phyloP scores from a whole-genome alignment of 164 flowering plant genomes.

The Berberis vulgaris region DNA sequence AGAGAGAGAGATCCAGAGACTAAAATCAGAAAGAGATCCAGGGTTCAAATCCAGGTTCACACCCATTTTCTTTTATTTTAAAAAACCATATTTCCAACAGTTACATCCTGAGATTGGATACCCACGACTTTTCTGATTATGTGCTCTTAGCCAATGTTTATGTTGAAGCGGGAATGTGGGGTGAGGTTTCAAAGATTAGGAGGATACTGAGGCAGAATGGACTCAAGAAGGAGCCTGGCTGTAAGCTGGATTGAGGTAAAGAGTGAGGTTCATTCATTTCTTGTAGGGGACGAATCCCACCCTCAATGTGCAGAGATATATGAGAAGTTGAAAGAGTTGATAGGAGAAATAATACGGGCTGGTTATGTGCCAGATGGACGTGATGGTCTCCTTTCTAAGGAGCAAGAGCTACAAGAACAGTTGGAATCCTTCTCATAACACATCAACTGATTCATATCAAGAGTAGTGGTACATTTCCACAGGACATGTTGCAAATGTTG shows the following conservation, averaged over 20 bases:
- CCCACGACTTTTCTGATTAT: conserved; percentile 8
- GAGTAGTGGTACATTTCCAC: too few species aligned
- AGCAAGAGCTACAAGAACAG: neutral
- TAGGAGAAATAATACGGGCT: conserved; percentile 11
- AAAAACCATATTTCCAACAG: too few species aligned
- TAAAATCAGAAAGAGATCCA: too few species aligned
- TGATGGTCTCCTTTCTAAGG: neutral
- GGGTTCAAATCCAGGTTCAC: too few species aligned
- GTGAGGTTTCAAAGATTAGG: conserved; percentile 8
- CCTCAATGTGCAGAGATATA: conserved; percentile 3
- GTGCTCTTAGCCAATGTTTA: conserved; percentile 9
- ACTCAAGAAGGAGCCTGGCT: conserved; percentile 13
- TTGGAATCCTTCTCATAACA: too few species aligned
- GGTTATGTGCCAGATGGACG: conserved; percentile 6
- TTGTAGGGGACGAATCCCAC: conserved; percentile 12
- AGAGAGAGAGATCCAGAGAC: too few species aligned
- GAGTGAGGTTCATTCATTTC: conserved; percentile 10
- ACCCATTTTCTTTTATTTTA: too few species aligned
- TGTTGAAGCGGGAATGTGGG: conserved; percentile 13
- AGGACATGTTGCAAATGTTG: too few species aligned
- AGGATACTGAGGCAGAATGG: conserved; percentile 8
- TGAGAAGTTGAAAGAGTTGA: conserved; percentile 6
- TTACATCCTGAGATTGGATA: conserved; percentile 8
- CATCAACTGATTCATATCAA: too few species aligned
- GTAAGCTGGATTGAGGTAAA: conserved; percentile 15